Evolutionary conservation across 2,329 filamentous ascomycete genomes (phyloP).

Genomic region (Xylariomycetidae sp.): DNA sequence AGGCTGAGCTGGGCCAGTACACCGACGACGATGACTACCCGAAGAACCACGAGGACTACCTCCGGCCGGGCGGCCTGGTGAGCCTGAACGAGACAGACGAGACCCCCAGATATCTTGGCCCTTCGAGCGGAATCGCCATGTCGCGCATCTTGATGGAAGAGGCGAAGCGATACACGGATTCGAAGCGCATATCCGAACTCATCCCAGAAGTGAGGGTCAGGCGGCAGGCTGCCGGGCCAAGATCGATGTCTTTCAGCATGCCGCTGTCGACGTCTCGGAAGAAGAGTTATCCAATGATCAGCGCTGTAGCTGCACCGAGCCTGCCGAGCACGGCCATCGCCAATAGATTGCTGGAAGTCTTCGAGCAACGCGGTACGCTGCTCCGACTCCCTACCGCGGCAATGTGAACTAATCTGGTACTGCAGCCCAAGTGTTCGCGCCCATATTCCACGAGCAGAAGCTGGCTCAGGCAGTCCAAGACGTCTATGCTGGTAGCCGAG

Average conservation of each 20-base stretch:
- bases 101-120: constrained; percentile 79
- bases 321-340: constrained; percentile 70
- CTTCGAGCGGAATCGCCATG: constrained; percentile 93
- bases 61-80: constrained; percentile 80
- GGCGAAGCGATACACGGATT: constrained; percentile 87
- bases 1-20: constrained; percentile 72
- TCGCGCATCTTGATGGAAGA: constrained; percentile 93
- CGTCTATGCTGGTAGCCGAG: constrained; percentile 69
- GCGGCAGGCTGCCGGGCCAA: constrained; percentile 46
- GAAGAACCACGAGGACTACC: constrained; percentile 73
- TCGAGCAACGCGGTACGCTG: constrained; percentile 68
- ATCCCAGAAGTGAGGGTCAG: constrained; percentile 67
- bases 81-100: constrained; percentile 81
- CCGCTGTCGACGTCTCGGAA: constrained; percentile 48
- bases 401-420: constrained; percentile 14
- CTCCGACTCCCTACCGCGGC: constrained; percentile 3
- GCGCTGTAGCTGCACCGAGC: constrained; percentile 69
- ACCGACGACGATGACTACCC: constrained; percentile 71
- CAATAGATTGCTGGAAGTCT: constrained; percentile 76
- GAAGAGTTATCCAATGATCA: constrained; percentile 89
- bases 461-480: constrained; percentile 72
- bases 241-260: constrained; percentile 58
- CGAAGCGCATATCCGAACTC: constrained; percentile 85
- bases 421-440: constrained; percentile 80
- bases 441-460: constrained; percentile 76